Percentiles rank a stretch among this genome's conserved stretches.
phyloP scores from a whole-genome alignment of 768 basidiomycete genomes.

The Boletus rubescentipes region DNA sequence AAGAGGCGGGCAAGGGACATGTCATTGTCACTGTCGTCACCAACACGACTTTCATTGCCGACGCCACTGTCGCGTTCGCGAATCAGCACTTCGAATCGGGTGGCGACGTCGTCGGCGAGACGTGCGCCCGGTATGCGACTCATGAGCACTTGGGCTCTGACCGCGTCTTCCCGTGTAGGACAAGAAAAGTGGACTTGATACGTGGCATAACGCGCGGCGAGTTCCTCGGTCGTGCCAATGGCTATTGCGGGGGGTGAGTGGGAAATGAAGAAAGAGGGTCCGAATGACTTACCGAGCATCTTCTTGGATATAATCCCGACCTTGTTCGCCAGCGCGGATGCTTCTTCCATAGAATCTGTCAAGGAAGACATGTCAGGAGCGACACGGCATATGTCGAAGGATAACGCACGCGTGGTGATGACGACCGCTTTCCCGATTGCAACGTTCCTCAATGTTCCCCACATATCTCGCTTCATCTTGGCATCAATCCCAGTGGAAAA shows the following conservation, averaged over 20 bases:
- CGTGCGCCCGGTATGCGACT: conserved; percentile 58
- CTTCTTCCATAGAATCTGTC: conserved; percentile 82
- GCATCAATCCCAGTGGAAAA: conserved; percentile 84
- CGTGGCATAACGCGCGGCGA: conserved; percentile 64
- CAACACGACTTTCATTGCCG: background rate
- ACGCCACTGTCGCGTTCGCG: background rate
- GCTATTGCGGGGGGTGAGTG: conserved; percentile 37
- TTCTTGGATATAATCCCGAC: conserved; percentile 75
- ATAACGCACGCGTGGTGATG: conserved; percentile 63
- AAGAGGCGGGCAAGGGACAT: conserved; percentile 61
- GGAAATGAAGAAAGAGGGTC: too few species aligned
- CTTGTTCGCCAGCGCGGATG: conserved; percentile 70
- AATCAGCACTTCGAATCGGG: conserved; percentile 72
- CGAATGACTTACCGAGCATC: conserved; percentile 50
- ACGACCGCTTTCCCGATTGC: conserved; percentile 67
- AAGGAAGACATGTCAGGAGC: background rate
- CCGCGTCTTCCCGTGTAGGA: conserved; percentile 58
- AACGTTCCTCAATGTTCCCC: conserved; percentile 66
- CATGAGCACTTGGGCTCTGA: conserved; percentile 60
- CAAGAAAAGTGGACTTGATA: conserved; percentile 80
- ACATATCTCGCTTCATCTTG: conserved; percentile 83
- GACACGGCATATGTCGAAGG: background rate
- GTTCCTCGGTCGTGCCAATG: conserved; percentile 61
- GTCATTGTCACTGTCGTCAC: background rate
- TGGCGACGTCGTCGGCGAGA: conserved; percentile 72